Evolutionary conservation across 768 basidiomycete species (phyloP).

Genomic region (Hemileccinum rubropunctum): DNA sequence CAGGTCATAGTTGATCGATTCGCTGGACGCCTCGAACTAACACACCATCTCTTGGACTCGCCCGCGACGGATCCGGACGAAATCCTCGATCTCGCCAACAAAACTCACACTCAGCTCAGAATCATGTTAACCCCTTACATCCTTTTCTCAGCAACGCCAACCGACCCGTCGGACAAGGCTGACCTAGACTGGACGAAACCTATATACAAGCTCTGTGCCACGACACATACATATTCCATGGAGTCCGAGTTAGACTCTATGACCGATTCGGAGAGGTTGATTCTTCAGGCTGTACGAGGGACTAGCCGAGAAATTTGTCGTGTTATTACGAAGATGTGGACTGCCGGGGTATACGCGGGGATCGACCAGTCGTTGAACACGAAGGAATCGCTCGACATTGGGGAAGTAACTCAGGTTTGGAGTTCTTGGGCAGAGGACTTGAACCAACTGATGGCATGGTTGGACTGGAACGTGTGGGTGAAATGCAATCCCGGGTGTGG

Average conservation of each 20-base stretch:
- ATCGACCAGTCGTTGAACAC: conserved; percentile 1
- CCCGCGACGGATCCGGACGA: conserved; percentile 8
- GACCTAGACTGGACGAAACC: conserved; percentile 11
- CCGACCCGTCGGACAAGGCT: background rate
- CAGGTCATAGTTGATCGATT: conserved; percentile 42
- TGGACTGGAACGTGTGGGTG: conserved; percentile 25
- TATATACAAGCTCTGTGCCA: conserved; percentile 7
- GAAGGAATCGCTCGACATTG: background rate
- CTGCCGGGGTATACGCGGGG: conserved; percentile 11
- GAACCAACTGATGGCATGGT: conserved; percentile 15
- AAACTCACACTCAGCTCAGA: conserved; percentile 19
- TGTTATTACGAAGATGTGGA: conserved; percentile 20
- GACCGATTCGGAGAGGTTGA: conserved; percentile 11
- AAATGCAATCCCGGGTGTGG: conserved; percentile 17
- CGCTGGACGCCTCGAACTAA: conserved; percentile 39
- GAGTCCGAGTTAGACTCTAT: background rate
- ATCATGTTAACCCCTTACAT: conserved; percentile 15
- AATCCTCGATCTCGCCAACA: conserved; percentile 5
- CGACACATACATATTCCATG: conserved; percentile 6
- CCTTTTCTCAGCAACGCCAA: background rate
- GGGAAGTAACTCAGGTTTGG: background rate
- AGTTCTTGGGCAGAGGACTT: conserved; percentile 9
- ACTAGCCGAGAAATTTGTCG: conserved; percentile 20
- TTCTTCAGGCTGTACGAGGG: conserved; percentile 8
- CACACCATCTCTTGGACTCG: conserved; percentile 35